Base-by-base conservation (phyloP, 352 stramenopile genomes). In the Pythium brachiatum region DNA sequence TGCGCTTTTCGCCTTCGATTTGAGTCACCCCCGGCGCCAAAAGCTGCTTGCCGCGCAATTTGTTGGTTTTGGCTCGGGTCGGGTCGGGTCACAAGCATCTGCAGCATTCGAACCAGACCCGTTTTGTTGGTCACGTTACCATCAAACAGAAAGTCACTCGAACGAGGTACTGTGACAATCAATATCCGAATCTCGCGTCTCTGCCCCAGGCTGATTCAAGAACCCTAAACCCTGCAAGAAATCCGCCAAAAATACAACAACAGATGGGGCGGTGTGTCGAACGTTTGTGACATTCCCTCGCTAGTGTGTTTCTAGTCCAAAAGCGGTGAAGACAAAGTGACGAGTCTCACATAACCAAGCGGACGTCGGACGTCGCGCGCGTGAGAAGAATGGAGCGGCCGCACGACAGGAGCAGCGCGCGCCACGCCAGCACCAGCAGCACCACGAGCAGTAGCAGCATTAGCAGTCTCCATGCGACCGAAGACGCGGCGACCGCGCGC, bases 11-110 rank as follows among this genome's bases (percentile, higher is more conserved):
- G 23, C 23, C 39, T 18, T 23, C 25, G 60, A 56, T 60, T 60
- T 54, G 51, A 54, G 32, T 60, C 43, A 9, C 26, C 25, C 25
- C n/a, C 13, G 55, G 55, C 62, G 62, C 36, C 62, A 69, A 69
- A 67, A 68, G 54, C 36, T 59, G 46, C 53, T 69, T 69, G 62
- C 62, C 56, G 62, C 62, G 62, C 62, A 67, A 67, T 50, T 53
- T 31, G 13, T 25, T 29, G 18, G 21, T 32, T 6, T 52, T 32
- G 44, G 25, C 21, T 20, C 27, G 44, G 44, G 44, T 52, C 25
- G 25, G 25, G 15, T 23, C 25, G 29, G 29, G 44, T 52, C 44
- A 16, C 15, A 50, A 50, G 27, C 6, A 25, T n/a, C n/a, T n/a
- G n/a, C n/a, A n/a, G n/a, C n/a, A n/a, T n/a, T n/a, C n/a, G 0